Base-by-base conservation (phyloP, 768 basidiomycete genomes). In the Tricholoma terreum region DNA sequence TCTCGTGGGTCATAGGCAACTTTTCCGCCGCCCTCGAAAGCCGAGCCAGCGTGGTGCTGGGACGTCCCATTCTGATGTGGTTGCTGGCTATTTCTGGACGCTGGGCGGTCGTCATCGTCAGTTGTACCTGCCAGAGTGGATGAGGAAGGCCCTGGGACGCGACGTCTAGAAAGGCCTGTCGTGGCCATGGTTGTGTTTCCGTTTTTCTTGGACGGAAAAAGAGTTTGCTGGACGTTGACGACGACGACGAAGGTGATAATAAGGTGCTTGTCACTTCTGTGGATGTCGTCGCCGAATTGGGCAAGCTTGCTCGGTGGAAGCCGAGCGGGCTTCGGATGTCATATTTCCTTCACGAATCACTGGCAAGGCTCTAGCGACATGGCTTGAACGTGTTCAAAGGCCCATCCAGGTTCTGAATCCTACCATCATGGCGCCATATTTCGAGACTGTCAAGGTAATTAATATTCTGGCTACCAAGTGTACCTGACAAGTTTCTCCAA, bases 1-100 rank as follows among this genome's bases (percentile, higher is more conserved):
- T 99, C 97, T 54, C 93, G 77, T 2, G 94, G 94, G 78, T 98
- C 97, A 67, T 81, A 98, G 5, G 96, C 97, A 66, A 99, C 84
- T 76, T 88, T 92, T 64, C 82, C 84, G 24, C 94, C 85, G 49
- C 93, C 90, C 58, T 89, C 88, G 61, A 96, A 89, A 1, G 94
- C 93, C 21, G 87, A 84, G 57, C 91, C 88, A 0, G 88, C 90
- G 67, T 90, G 88, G 67, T 90, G 88, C 10, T 80, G 74, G 9
- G 69, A 63, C n/a, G 65, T 61, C 33, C 59, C 60, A 31, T 63
- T 58, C 36, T 52, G 34, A 49, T 63, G 58, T 6, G 57, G 31
- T 33, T 61, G 55, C 54, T 59, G 52, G 21, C 11, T 57, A 27
- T 61, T 67, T 57, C 55, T 63, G 22, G 61, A 48, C 48, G 67